phyloP scores from a whole-genome alignment of 1,284 basidiomycete species.

The Albatrellus sp. region DNA sequence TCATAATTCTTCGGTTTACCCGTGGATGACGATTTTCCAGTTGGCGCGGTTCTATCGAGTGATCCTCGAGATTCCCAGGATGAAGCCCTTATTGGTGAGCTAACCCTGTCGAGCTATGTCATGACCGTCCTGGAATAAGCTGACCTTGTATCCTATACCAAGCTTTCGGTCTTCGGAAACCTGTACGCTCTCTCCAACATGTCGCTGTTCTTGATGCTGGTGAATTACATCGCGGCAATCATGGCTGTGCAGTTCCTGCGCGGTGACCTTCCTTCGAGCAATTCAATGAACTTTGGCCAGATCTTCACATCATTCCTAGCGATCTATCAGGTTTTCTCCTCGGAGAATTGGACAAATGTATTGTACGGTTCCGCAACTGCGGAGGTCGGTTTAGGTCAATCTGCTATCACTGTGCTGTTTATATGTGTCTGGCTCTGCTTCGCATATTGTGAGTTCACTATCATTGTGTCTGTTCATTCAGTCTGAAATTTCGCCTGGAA shows the following conservation, averaged over 20 bases:
- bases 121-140: too few relatives aligned
- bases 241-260: slow-evolving; percentile 68
- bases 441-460: slow-evolving; percentile 67
- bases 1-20: slow-evolving; percentile 52
- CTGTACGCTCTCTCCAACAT: slow-evolving; percentile 90
- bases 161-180: slow-evolving; percentile 87
- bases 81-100: slow-evolving; percentile 67
- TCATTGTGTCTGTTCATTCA: not conserved
- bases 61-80: slow-evolving; percentile 79
- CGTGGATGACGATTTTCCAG: slow-evolving; percentile 90
- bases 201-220: slow-evolving; percentile 83
- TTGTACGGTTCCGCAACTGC: slow-evolving; percentile 63
- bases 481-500: slow-evolving; percentile 18
- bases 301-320: slow-evolving; percentile 84
- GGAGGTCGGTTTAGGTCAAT: slow-evolving; percentile 61
- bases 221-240: slow-evolving; percentile 82
- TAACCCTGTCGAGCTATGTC: slow-evolving; percentile 4
- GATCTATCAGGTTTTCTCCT: slow-evolving; percentile 88
- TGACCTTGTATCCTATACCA: slow-evolving; percentile 4
- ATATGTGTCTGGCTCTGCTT: slow-evolving; percentile 85
- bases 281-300: slow-evolving; percentile 76
- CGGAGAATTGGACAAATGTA: slow-evolving; percentile 88
- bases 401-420: slow-evolving; percentile 67
- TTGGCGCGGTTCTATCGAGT: slow-evolving; percentile 88
- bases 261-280: slow-evolving; percentile 56